Evolutionary conservation across 805 yeast species (phyloP).

Genomic region (Candida berthetii): DNA sequence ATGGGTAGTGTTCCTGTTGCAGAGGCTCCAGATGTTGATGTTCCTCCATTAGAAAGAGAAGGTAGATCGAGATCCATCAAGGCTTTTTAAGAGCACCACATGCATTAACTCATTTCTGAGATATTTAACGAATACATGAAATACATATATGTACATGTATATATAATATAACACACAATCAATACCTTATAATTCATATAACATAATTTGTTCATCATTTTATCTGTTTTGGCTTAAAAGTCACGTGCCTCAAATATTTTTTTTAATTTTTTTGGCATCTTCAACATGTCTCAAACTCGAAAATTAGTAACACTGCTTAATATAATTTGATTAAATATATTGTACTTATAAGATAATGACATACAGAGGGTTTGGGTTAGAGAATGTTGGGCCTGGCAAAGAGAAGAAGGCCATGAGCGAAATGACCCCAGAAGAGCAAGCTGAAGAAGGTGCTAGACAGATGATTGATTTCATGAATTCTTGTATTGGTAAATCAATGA

Average conservation of each 20-base stretch:
- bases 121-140: too few relatives aligned
- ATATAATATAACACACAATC: too few relatives aligned
- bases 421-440: slow-evolving; percentile 90
- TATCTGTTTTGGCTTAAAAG: too few relatives aligned
- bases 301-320: too few relatives aligned
- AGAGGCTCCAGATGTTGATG: slow-evolving; percentile 39
- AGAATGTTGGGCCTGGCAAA: slow-evolving; percentile 31
- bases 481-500: slow-evolving; percentile 89
- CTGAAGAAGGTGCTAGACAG: slow-evolving; percentile 79
- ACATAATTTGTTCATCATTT: too few relatives aligned
- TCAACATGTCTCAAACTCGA: too few relatives aligned
- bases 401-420: slow-evolving; percentile 48
- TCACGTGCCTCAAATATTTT: too few relatives aligned
- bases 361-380: slow-evolving; percentile 36
- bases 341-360: slow-evolving; percentile 25
- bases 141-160: too few relatives aligned
- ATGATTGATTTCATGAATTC: slow-evolving; percentile 84
- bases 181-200: too few relatives aligned
- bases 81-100: background rate
- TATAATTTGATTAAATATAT: too few relatives aligned
- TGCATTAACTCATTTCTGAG: too few relatives aligned
- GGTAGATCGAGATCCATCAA: slow-evolving; percentile 41
- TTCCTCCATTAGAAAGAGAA: slow-evolving; percentile 79
- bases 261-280: too few relatives aligned
- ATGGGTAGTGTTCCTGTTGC: slow-evolving; percentile 85